Evolutionary conservation across 2,329 filamentous ascomycete species (phyloP), one percentile per base, ranked within the genome.

Genomic region (Colletotrichum abscissum): DNA sequence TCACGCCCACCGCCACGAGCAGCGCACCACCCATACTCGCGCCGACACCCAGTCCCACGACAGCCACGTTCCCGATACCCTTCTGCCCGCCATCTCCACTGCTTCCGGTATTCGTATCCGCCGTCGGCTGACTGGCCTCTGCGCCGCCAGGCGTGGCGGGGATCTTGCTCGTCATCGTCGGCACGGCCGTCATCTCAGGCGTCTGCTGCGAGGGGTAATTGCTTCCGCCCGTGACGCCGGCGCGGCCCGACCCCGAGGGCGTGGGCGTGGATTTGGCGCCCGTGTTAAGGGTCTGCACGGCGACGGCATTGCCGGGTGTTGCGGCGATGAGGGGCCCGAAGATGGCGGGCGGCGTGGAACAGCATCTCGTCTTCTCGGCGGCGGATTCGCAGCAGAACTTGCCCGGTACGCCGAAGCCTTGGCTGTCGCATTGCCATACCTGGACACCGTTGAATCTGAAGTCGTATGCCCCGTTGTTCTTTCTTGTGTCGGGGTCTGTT

Each of bases 321-420:
- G 70, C 70, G 19, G 67, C 42, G 46, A 73, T 65, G n/a, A 73
- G 46, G 14, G 70, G 70, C 9, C 70, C 70, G 33, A 73, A 73
- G 67, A 73, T 1, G 60, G 70, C 70, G 0, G 60, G 42, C 1
- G 70, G 67, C 60, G 70, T 73, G 60, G 52, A 56, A 55, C 70
- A 73, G 60, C 70, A 73, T 26, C 70, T 67, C 66, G 70, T 63
- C 70, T 70, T 73, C 46, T 73, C 70, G 14, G 67, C 67, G 54
- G 67, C 67, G 19, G 70, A 73, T 22, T 73, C 70, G 67, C 70
- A 73, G 67, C 70, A 73, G 55, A 73, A 73, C 60, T 70, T 73
- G 52, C 70, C 70, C 33, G 70, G 70, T 19, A 46, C 46, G 30
- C 52, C 70, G 60, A 62, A 73, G 0, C 70, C 70, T 4, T 70